phyloP scores from a whole-genome alignment of 257 asterid genomes.

The Vinca minor region DNA sequence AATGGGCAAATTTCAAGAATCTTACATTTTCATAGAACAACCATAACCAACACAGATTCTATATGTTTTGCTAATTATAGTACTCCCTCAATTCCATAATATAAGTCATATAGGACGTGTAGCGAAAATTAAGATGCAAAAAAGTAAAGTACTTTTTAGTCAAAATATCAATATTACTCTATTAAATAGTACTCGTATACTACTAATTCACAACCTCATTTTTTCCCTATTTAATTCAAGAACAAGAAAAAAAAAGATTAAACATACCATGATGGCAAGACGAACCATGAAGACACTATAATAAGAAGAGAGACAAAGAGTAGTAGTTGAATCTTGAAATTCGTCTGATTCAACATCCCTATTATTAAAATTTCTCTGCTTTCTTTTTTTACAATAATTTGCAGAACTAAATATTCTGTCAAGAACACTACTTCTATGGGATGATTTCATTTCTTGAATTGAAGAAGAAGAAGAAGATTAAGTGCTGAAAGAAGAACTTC shows the following conservation, averaged over 20 bases:
- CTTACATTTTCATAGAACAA: constrained; percentile 2
- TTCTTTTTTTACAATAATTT: constrained; percentile 20
- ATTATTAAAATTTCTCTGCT: constrained; percentile 26
- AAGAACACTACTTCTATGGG: constrained; percentile 16
- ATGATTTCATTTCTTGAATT: no score
- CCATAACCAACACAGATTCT: background rate
- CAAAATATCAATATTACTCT: no score
- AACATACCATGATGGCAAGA: constrained; percentile 82
- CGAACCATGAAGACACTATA: constrained; percentile 84
- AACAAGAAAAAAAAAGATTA: background rate
- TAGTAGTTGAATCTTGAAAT: constrained; percentile 41
- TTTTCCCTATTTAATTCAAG: no score
- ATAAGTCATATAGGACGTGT: no score
- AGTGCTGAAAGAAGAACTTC: constrained; percentile 19
- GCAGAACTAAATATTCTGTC: constrained; percentile 25
- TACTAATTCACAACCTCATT: no score
- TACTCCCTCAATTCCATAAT: no score
- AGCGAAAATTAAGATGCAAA: no score
- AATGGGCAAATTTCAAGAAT: constrained; percentile 6
- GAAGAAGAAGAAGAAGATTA: no score
- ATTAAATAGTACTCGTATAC: no score
- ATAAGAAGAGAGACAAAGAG: constrained; percentile 58
- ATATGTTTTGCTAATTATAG: background rate
- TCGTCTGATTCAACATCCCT: constrained; percentile 69
- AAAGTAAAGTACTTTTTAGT: no score